A percentile compares a stretch with the other conserved stretches of the same genome.
Conservation (phyloP, 148 eudicot species). For the Simmondsia chinensis region DNA sequence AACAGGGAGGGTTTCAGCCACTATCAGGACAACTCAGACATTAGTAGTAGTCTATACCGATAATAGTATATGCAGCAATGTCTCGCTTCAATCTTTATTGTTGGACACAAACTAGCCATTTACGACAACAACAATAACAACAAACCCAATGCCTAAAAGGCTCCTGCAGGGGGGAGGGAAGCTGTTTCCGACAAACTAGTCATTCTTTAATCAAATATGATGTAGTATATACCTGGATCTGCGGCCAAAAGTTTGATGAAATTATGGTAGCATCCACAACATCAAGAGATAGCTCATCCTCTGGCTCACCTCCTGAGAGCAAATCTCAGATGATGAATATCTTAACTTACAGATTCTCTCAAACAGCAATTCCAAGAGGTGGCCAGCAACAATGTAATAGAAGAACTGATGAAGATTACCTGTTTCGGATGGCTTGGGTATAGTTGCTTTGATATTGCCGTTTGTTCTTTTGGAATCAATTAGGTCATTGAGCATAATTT, state of each 20-base stretch:
- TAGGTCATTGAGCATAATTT: constrained; percentile 97
- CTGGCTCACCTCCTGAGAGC: constrained; percentile 30
- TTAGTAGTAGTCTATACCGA: too few species aligned
- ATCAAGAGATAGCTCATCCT: constrained; percentile 45
- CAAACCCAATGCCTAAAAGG: too few species aligned
- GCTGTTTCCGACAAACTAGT: too few species aligned
- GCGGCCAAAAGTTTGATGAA: constrained; percentile 98
- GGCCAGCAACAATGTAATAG: constrained; percentile 1
- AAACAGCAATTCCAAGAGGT: neutral
- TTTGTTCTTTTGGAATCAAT: constrained; percentile 91
- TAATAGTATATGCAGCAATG: too few species aligned
- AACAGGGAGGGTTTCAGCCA: too few species aligned
- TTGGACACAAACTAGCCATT: too few species aligned
- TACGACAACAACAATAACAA: too few species aligned
- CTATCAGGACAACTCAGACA: too few species aligned
- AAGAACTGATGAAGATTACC: constrained; percentile 22
- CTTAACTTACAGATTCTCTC: neutral
- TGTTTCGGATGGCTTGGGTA: constrained; percentile 47
- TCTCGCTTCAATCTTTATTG: too few species aligned
- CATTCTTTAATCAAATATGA: too few species aligned
- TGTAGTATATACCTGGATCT: constrained; percentile 97
- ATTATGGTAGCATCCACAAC: constrained; percentile 74
- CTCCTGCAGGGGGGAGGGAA: too few species aligned
- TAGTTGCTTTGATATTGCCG: constrained; percentile 81
- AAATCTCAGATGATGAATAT: constrained; percentile 5